Percentiles rank a stretch among this genome's conserved stretches.
phyloP scores from a whole-genome alignment of 2,329 filamentous ascomycete species.

The Coniochaeta pulveracea region DNA sequence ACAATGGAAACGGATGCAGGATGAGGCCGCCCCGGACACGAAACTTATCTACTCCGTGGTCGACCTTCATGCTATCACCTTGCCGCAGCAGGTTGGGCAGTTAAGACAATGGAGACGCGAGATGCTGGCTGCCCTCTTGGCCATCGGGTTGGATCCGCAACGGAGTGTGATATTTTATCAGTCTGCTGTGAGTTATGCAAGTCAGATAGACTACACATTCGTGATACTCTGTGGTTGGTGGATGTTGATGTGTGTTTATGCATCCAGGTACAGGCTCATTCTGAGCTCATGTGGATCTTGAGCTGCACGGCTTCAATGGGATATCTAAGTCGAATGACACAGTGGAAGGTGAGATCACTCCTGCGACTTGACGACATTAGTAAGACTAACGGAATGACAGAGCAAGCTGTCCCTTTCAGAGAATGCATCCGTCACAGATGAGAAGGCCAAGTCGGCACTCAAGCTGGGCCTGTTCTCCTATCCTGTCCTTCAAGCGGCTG shows the following conservation, averaged over 20 bases:
- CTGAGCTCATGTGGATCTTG: conserved; percentile 94
- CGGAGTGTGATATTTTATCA: conserved; percentile 74
- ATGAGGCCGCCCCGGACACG: conserved; percentile 41
- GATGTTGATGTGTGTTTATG: background rate
- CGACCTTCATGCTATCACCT: conserved; percentile 86
- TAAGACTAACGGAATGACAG: no score
- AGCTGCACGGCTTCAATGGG: conserved; percentile 87
- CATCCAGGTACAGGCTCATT: conserved; percentile 58
- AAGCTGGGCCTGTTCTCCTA: conserved; percentile 93
- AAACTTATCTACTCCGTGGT: conserved; percentile 78
- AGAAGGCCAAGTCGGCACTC: conserved; percentile 45
- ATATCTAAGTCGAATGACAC: conserved; percentile 95
- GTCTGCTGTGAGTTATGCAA: conserved; percentile 45
- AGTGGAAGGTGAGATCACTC: conserved; percentile 68
- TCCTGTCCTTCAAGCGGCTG: conserved; percentile 88
- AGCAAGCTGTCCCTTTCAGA: conserved; percentile 61
- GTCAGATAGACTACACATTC: no score
- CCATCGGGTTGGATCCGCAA: conserved; percentile 72
- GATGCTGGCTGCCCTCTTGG: conserved; percentile 68
- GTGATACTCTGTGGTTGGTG: background rate
- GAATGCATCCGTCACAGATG: conserved; percentile 45
- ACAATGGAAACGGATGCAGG: conserved; percentile 76
- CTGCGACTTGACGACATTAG: background rate
- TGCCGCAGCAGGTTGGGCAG: conserved; percentile 51
- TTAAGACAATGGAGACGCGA: conserved; percentile 59